These are phyloP conservation scores for Rhipidocladum racemiflorum DNA, from an alignment of 176 grass and related monocot genomes.

Conservation along the genomic window DNA sequence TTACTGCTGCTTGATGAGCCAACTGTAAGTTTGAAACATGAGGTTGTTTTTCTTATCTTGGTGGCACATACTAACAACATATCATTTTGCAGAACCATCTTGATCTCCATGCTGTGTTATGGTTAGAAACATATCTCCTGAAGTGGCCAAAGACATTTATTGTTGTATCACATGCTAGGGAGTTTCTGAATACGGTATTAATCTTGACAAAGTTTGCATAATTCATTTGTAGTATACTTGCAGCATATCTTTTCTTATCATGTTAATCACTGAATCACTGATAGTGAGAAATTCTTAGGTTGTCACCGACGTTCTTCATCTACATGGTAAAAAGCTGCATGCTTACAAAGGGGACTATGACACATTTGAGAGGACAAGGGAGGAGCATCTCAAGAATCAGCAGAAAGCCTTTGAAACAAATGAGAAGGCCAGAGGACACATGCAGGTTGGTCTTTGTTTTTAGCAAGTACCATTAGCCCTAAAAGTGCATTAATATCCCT, in stretches of 20 bases:
- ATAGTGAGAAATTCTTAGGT: constrained; percentile 49
- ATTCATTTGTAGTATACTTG: background rate
- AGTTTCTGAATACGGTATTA: constrained; percentile 93
- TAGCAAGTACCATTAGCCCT: constrained; percentile 8
- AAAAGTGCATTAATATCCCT: background rate
- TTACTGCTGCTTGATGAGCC: constrained; percentile 95
- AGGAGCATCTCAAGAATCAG: constrained; percentile 90
- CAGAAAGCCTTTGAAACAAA: constrained; percentile 86
- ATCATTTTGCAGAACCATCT: constrained; percentile 74
- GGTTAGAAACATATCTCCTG: constrained; percentile 85
- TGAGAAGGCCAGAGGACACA: constrained; percentile 82
- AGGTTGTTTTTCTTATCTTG: background rate
- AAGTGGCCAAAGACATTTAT: constrained; percentile 99
- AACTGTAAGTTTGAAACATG: constrained; percentile 51
- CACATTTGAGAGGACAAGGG: constrained; percentile 85
- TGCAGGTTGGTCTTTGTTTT: constrained; percentile 65
- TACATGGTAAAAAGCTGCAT: constrained; percentile 74
- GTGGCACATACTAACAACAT: constrained; percentile 20
- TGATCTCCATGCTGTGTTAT: constrained; percentile 97
- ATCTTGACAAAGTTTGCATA: background rate
- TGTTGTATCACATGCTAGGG: constrained; percentile 93
- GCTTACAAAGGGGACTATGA: constrained; percentile 98
- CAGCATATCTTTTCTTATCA: background rate
- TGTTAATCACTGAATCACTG: constrained; percentile 31
- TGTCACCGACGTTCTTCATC: constrained; percentile 92